Conservation (phyloP, 2,329 filamentous ascomycete genomes). For the Malbranchea cinnamomea region DNA sequence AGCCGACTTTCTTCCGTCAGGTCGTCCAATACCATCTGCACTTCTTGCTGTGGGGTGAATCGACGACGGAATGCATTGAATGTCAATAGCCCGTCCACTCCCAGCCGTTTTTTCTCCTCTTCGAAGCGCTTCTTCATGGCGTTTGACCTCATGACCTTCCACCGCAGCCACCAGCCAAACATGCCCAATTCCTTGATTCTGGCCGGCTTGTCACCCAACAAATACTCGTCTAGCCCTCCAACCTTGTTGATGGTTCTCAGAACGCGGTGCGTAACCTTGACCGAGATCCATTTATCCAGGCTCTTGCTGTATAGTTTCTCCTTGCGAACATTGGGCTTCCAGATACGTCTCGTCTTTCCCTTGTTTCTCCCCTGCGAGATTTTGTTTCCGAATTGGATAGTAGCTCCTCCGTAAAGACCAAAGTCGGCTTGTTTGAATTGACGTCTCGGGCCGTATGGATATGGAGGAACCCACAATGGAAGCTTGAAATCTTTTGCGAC, state of each 20-base stretch:
- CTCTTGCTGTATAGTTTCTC: conserved; percentile 33
- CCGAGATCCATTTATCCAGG: conserved; percentile 26
- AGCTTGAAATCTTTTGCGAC: conserved; percentile 17
- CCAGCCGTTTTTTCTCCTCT: conserved; percentile 48
- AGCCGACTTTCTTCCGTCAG: neutral
- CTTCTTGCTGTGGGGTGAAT: conserved; percentile 24
- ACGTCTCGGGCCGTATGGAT: conserved; percentile 31
- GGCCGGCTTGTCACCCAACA: conserved; percentile 62
- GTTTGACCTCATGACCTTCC: conserved; percentile 72
- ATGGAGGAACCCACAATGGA: conserved; percentile 28
- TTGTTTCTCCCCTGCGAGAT: conserved; percentile 35
- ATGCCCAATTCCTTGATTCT: conserved; percentile 78
- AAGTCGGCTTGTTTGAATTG: conserved; percentile 32
- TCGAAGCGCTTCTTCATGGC: conserved; percentile 52
- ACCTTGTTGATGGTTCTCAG: conserved; percentile 56
- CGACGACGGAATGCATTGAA: conserved; percentile 26
- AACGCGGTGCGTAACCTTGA: conserved; percentile 32
- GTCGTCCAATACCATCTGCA: conserved; percentile 23
- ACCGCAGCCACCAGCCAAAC: conserved; percentile 78
- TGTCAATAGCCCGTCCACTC: conserved; percentile 37
- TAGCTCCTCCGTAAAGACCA: conserved; percentile 33
- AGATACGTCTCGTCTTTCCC: conserved; percentile 33
- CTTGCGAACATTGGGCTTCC: conserved; percentile 34
- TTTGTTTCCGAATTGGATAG: conserved; percentile 35
- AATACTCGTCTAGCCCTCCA: conserved; percentile 81